phyloP scores from a whole-genome alignment of 208 protist genomes.

The Tritrichomonas foetus region DNA sequence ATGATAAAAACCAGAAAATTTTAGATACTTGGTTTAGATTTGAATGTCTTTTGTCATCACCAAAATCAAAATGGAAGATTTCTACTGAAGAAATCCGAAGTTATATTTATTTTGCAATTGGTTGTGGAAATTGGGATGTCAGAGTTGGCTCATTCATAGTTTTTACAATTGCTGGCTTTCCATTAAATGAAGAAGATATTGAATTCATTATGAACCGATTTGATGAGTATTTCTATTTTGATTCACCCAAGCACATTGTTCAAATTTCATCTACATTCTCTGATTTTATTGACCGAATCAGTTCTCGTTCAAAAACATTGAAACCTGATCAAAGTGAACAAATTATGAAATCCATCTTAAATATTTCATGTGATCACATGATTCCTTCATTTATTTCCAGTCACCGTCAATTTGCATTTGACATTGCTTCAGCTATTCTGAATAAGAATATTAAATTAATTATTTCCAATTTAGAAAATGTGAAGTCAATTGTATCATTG shows the following conservation, averaged over 20 bases:
- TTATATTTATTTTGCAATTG: neutral
- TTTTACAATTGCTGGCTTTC: neutral
- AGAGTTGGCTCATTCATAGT: neutral
- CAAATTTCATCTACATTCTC: neutral
- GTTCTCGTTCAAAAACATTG: neutral
- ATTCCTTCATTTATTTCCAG: slow-evolving; percentile 16
- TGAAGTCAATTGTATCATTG: neutral
- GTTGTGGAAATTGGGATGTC: neutral
- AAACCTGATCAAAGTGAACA: neutral
- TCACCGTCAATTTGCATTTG: neutral
- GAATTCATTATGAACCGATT: neutral
- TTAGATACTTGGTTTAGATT: neutral
- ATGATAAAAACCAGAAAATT: neutral
- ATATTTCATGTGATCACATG: neutral
- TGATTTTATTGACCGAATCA: neutral
- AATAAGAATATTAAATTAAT: neutral
- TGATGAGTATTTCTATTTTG: neutral
- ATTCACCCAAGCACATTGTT: neutral
- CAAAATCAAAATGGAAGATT: neutral
- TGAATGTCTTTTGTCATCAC: neutral
- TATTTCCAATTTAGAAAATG: neutral
- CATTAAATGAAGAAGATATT: neutral
- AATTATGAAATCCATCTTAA: neutral
- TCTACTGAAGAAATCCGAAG: neutral
- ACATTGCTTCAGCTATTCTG: neutral